These are phyloP conservation scores for Daldinia concentrica DNA, from an alignment of 495 filamentous ascomycete species.

Conservation along the genomic window DNA sequence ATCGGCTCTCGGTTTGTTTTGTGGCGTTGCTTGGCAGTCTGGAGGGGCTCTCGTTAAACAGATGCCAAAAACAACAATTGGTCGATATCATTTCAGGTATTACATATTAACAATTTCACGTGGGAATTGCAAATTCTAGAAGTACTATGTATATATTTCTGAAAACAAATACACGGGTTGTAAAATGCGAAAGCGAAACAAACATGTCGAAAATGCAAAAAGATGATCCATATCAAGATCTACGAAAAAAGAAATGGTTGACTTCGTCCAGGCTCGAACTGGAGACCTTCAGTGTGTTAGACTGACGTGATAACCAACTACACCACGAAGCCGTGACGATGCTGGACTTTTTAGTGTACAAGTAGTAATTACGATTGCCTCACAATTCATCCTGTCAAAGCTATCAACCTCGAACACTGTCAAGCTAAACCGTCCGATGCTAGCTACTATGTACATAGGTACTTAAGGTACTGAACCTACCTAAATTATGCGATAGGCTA, in stretches of 20 bases:
- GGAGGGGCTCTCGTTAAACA: not conserved
- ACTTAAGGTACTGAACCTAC: too few relatives aligned
- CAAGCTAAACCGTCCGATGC: not conserved
- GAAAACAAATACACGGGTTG: not conserved
- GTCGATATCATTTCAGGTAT: not conserved
- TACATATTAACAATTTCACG: not conserved
- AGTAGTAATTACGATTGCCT: not conserved
- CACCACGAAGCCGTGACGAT: not conserved
- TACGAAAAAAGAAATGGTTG: not conserved
- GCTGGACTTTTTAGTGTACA: not conserved
- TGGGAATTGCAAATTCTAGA: not conserved
- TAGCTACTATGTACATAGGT: too few relatives aligned
- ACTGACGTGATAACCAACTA: constrained; percentile 20
- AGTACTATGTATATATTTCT: too few relatives aligned
- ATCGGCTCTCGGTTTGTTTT: not conserved
- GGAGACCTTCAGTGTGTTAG: constrained; percentile 17
- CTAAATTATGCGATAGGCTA: constrained; percentile 11
- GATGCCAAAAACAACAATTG: not conserved
- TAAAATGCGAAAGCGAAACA: not conserved
- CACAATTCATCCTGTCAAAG: not conserved
- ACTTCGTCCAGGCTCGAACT: constrained; percentile 10
- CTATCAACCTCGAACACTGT: not conserved
- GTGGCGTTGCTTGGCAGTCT: not conserved
- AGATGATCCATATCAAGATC: not conserved
- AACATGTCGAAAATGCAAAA: not conserved